These are phyloP conservation scores for Diplodia sapinea DNA, from an alignment of 2,329 filamentous ascomycete species.

Conservation along the genomic window DNA sequence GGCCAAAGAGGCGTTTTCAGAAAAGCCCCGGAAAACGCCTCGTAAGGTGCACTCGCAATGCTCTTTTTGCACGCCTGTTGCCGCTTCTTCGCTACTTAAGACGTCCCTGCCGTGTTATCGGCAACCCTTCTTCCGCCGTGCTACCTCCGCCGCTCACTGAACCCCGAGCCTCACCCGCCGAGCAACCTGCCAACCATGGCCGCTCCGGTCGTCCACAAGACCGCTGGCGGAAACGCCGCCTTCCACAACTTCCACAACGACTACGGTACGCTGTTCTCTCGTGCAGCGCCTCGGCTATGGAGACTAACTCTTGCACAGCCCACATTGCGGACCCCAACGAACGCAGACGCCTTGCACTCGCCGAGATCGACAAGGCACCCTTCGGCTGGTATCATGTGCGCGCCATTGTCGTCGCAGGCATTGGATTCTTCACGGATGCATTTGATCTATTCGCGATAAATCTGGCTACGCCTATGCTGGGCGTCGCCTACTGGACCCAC, in stretches of 20 bases:
- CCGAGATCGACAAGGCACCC: constrained; percentile 79
- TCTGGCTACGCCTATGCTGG: constrained; percentile 74
- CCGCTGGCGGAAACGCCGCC: constrained; percentile 40
- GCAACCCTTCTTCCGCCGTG: background rate
- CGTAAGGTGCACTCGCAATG: background rate
- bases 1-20: constrained; percentile 23
- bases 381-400: constrained; percentile 85
- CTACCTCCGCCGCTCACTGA: background rate
- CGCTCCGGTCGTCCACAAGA: constrained; percentile 31
- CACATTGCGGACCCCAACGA: constrained; percentile 74
- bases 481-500: constrained; percentile 74
- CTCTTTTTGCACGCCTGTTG: no score
- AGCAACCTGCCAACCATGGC: constrained; percentile 23
- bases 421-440: constrained; percentile 88
- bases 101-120: background rate
- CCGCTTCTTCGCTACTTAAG: constrained; percentile 8
- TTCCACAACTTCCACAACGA: constrained; percentile 73
- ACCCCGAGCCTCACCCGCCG: background rate
- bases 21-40: constrained; percentile 15
- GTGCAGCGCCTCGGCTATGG: no score
- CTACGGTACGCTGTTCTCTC: constrained; percentile 51
- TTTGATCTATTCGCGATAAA: constrained; percentile 75
- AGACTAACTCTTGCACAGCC: constrained; percentile 8
- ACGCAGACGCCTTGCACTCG: constrained; percentile 77
- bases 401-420: constrained; percentile 77